phyloP scores from a whole-genome alignment of 2,329 filamentous ascomycete species.

The Pestalotiopsis fici region DNA sequence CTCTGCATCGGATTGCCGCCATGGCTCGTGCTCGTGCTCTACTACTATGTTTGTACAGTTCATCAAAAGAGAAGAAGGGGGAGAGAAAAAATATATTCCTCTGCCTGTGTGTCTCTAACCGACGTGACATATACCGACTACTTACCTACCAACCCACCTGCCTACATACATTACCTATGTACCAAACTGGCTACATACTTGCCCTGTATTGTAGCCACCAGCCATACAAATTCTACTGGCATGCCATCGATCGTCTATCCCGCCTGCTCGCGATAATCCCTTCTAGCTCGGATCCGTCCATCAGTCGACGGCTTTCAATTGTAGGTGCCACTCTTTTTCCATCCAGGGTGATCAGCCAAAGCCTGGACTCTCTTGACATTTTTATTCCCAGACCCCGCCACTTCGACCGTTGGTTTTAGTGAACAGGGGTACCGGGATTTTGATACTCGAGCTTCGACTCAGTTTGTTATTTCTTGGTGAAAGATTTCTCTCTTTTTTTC shows the following conservation, averaged over 20 bases:
- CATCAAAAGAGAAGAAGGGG: background rate
- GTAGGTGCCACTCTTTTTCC: background rate
- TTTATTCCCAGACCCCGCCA: constrained; percentile 3
- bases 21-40: constrained; percentile 4
- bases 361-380: background rate
- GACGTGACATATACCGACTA: background rate
- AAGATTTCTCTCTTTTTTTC: background rate
- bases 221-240: background rate
- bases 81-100: background rate
- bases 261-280: background rate
- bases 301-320: background rate
- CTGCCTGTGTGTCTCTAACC: background rate
- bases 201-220: no score
- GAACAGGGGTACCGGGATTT: background rate
- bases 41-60: background rate
- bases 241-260: background rate
- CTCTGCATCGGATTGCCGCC: background rate
- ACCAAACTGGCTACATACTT: no score
- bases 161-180: no score
- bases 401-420: background rate
- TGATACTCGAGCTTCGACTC: background rate
- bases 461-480: background rate
- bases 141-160: background rate
- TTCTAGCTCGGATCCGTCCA: background rate
- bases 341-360: background rate